Evolutionary conservation across 306 rosid genomes (phyloP).

Genomic region (Parietaria judaica): DNA sequence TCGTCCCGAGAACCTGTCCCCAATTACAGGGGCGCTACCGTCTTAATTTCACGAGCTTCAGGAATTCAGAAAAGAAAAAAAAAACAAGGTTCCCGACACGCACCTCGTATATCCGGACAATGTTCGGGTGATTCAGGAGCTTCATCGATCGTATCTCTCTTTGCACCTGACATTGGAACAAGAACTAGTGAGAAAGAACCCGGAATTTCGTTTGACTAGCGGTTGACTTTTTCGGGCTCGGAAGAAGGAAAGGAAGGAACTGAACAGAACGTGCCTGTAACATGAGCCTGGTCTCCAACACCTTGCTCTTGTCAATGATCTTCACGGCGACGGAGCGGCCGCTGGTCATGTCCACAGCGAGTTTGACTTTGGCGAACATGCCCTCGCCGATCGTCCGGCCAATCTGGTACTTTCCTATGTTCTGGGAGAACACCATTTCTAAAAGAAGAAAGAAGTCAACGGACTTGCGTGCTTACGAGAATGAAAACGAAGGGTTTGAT

Average conservation of each 20-base stretch:
- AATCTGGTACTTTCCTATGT: conserved; percentile 49
- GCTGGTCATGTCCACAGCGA: conserved; percentile 33
- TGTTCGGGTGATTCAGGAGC: conserved; percentile 64
- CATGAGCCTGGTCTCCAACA: conserved; percentile 49
- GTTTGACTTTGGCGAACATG: conserved; percentile 72
- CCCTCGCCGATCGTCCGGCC: conserved; percentile 74
- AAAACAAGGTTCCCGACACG: not conserved
- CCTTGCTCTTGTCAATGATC: conserved; percentile 67
- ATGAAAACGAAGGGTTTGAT: not conserved
- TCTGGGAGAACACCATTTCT: conserved; percentile 43
- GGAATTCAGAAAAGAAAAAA: not conserved
- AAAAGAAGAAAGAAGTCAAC: not conserved
- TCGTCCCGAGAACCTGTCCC: conserved; percentile 60
- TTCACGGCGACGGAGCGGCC: conserved; percentile 55
- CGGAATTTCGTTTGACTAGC: not conserved
- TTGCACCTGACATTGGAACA: conserved; percentile 45
- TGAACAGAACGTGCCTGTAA: conserved; percentile 37
- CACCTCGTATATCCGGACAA: conserved; percentile 72
- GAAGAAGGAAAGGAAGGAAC: not conserved
- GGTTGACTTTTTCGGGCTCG: too few relatives aligned
- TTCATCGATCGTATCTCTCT: conserved; percentile 82
- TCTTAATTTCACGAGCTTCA: not conserved
- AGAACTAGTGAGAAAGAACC: not conserved
- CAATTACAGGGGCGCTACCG: conserved; percentile 2
- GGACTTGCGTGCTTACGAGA: not conserved